These are phyloP conservation scores for Coemansia sp. DNA, from an alignment of 192 early-diverging fungal genomes.

Conservation along the genomic window DNA sequence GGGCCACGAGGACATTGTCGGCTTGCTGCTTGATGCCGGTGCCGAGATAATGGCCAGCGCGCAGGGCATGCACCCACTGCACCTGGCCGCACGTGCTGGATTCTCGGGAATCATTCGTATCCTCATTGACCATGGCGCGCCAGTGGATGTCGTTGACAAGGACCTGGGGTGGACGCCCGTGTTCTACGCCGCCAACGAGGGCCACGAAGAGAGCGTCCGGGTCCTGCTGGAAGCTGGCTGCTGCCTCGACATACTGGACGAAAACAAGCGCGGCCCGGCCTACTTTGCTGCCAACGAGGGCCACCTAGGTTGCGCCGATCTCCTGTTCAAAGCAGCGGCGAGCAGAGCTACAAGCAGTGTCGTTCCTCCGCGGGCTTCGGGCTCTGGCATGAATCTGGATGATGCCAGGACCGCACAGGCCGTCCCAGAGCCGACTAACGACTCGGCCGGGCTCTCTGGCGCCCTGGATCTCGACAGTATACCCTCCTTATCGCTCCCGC, in stretches of 20 bases:
- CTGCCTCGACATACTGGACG: slow-evolving; percentile 69
- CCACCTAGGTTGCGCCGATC: slow-evolving; percentile 69
- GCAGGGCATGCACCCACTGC: slow-evolving; percentile 82
- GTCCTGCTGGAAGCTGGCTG: slow-evolving; percentile 75
- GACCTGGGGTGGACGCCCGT: slow-evolving; percentile 95
- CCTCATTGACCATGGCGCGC: slow-evolving; percentile 65
- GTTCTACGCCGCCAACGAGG: slow-evolving; percentile 93
- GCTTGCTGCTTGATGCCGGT: slow-evolving; percentile 68
- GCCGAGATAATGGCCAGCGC: slow-evolving; percentile 68
- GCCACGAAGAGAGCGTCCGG: slow-evolving; percentile 73
- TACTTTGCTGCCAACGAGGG: slow-evolving; percentile 95
- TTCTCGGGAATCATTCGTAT: slow-evolving; percentile 63
- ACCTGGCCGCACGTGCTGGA: slow-evolving; percentile 83
- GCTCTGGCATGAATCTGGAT: background rate
- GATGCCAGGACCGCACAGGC: background rate
- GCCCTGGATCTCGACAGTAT: slow-evolving; percentile 78
- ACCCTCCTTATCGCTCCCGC: slow-evolving; percentile 89
- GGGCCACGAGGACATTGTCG: slow-evolving; percentile 82
- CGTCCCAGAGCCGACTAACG: slow-evolving; percentile 7
- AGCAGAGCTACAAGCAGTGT: no score
- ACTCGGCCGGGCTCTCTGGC: slow-evolving; percentile 35
- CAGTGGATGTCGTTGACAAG: slow-evolving; percentile 77
- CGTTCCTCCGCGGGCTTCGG: background rate
- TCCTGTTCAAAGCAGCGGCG: slow-evolving; percentile 61
- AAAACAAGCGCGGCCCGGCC: slow-evolving; percentile 72